Base-by-base conservation (phyloP, 1,139 yeast species). In the Taiozyma onychis region DNA sequence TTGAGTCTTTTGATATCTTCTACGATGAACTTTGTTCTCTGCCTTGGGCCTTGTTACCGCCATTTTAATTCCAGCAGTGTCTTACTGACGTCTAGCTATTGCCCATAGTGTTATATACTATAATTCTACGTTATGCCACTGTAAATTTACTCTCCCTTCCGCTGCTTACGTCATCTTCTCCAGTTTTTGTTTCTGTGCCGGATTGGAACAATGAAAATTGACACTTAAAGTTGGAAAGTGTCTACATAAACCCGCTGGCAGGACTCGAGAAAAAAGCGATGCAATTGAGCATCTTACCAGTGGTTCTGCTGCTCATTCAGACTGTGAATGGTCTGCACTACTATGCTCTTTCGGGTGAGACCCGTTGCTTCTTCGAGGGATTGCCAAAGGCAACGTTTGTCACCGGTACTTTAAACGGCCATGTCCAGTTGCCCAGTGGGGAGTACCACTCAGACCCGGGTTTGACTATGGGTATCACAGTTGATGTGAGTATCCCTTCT, bases 321-420 rank as follows among this genome's bases (percentile, higher is more conserved):
- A 3, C 49, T 16, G 48, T 46, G 2, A 6, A 26, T 11, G 60
- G 63, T 1, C 48, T 68, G 22, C 71, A 70, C 53, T 60, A 66
- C 48, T 69, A 69, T 51, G 46, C 67, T 32, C 45, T 51, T 3
- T 59, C 68, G 0, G 69, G 66, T 14, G 65, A 66, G 41, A 68
- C 75, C 26, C 71, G 66, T 51, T 81, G 88, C 63, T 82, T 82
- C 60, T 78, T 70, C 54, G 81, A 79, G 56, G 83, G 80, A 45
- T 64, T 82, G 39, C 70, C 75, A 7, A 68, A 70, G 53, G 80
- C 77, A 43, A 72, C 78, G 22, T 63, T 81, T 26, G 72, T 82
- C 4, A 70, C 76, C 43, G 85, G 84, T 8, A 72, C 68, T 54
- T 63, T 63, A 58, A 61, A 74, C 22, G 41, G 41, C 6, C 41